Conservation (phyloP, 23 red algal genomes). For the Agarophyton chilense region DNA sequence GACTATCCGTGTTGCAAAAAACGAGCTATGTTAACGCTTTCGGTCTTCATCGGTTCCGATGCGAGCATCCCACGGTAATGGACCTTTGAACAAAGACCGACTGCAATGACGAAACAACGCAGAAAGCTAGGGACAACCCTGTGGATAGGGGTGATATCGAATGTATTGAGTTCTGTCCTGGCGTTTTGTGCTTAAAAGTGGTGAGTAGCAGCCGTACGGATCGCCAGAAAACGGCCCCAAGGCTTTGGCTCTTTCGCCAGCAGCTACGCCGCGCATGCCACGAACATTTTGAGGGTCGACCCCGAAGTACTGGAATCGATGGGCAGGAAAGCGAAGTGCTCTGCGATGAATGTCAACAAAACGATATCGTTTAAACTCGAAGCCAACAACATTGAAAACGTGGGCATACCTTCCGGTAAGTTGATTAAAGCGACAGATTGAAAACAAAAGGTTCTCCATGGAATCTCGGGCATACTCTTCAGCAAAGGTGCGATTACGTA, state of each 20-base stretch:
- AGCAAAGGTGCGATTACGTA: constrained; percentile 53
- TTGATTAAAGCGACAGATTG: constrained; percentile 90
- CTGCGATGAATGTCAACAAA: constrained; percentile 70
- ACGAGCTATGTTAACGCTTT: neutral
- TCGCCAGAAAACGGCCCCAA: constrained; percentile 76
- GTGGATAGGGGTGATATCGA: constrained; percentile 77
- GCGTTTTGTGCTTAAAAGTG: constrained; percentile 62
- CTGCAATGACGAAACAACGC: constrained; percentile 74
- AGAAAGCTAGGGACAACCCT: constrained; percentile 77
- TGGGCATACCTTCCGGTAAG: constrained; percentile 74
- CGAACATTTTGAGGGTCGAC: constrained; percentile 54
- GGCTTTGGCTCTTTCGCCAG: constrained; percentile 30
- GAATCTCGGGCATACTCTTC: constrained; percentile 89
- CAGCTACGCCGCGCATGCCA: constrained; percentile 28
- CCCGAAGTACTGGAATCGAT: constrained; percentile 72
- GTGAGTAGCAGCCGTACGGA: constrained; percentile 80
- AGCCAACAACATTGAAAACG: constrained; percentile 78
- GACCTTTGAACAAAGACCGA: constrained; percentile 51
- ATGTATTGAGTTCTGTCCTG: constrained; percentile 68
- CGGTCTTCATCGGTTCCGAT: neutral
- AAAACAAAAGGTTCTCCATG: constrained; percentile 91
- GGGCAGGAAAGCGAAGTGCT: constrained; percentile 76
- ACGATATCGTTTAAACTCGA: constrained; percentile 81
- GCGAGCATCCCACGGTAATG: constrained; percentile 81
- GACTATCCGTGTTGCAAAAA: neutral